Percentiles rank a stretch among this genome's conserved stretches.
Conservation (phyloP, 768 basidiomycete genomes). For the Mrakia frigida region DNA sequence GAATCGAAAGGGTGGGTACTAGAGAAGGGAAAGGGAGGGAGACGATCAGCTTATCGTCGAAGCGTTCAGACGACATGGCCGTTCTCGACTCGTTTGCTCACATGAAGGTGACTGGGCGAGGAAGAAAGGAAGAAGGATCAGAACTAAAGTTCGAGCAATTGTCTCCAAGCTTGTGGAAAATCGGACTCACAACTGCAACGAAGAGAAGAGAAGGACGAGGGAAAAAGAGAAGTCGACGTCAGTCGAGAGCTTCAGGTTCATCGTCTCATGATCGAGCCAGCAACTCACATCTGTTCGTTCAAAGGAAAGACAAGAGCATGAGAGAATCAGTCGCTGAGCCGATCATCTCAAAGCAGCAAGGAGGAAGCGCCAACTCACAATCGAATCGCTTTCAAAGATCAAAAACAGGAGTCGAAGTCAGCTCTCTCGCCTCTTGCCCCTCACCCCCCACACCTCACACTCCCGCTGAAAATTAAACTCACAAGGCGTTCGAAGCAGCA, state of each 20-base stretch:
- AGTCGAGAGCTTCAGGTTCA: background rate
- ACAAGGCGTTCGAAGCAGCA: conserved; percentile 62
- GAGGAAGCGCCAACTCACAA: background rate
- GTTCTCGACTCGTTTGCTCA: background rate
- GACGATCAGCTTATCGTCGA: too few relatives aligned
- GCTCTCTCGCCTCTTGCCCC: background rate
- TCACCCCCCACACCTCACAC: background rate
- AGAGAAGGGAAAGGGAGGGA: conserved; percentile 60
- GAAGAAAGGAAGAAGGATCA: background rate
- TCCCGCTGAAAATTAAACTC: background rate
- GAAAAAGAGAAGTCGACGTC: background rate
- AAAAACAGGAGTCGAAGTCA: background rate
- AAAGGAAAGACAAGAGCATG: background rate
- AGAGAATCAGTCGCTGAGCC: background rate
- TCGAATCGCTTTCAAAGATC: background rate
- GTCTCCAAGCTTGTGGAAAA: background rate
- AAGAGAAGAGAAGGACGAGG: background rate
- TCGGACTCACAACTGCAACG: background rate
- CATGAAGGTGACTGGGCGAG: background rate
- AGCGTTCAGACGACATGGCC: conserved; percentile 49
- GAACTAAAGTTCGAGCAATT: background rate
- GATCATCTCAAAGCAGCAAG: too few relatives aligned
- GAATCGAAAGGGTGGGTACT: conserved; percentile 65
- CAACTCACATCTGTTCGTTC: background rate
- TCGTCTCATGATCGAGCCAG: background rate